Conservation (phyloP, 2,329 filamentous ascomycete genomes). For the Emmonsia crescens region DNA sequence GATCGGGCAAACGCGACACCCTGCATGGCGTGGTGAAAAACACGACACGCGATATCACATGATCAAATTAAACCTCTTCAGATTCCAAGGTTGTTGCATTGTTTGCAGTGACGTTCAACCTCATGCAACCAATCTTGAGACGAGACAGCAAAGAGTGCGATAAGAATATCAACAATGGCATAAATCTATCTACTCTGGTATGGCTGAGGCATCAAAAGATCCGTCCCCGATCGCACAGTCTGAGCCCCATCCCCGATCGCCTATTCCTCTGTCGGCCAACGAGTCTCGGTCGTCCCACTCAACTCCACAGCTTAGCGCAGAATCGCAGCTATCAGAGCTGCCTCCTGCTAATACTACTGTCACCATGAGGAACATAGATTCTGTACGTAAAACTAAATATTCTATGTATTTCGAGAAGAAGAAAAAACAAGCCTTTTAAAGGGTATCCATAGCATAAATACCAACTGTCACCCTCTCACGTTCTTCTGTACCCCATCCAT, state of each 20-base stretch:
- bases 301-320: slow-evolving; percentile 5
- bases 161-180: not conserved
- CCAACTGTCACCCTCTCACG: not conserved
- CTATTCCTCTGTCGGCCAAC: not conserved
- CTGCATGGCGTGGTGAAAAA: not conserved
- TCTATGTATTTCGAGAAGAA: not conserved
- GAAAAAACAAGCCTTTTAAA: not conserved
- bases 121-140: not conserved
- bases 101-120: slow-evolving; percentile 11
- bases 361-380: slow-evolving; percentile 4
- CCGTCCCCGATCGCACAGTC: not conserved
- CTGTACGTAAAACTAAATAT: slow-evolving; percentile 2
- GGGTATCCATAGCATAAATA: not conserved
- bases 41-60: not conserved
- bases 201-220: slow-evolving; percentile 6
- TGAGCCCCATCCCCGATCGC: not conserved
- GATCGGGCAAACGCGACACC: not conserved
- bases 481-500: not conserved
- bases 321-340: not conserved
- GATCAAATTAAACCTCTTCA: slow-evolving; percentile 6
- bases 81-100: slow-evolving; percentile 10
- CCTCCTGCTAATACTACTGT: not conserved
- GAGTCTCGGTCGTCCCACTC: not conserved
- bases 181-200: not conserved
- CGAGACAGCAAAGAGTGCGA: not conserved